Conservation (phyloP, 208 protist species). For the Leishmania tarentolae region DNA sequence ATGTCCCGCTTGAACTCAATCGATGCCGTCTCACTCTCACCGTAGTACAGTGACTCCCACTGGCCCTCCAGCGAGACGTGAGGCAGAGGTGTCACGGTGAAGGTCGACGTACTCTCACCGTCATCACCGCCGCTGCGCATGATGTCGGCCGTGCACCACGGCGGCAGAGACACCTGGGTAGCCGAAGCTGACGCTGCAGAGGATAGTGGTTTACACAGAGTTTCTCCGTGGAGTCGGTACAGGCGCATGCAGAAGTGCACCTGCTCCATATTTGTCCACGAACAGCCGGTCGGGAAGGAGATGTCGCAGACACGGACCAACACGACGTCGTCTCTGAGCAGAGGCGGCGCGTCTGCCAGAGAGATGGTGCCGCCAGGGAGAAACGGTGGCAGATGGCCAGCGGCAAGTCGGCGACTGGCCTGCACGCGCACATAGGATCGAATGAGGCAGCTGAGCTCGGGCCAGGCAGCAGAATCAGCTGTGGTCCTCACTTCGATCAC, state of each 20-base stretch:
- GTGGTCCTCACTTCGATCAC: slow-evolving; percentile 60
- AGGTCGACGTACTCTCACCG: slow-evolving; percentile 36
- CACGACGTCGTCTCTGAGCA: slow-evolving; percentile 31
- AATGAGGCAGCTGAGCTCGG: slow-evolving; percentile 31
- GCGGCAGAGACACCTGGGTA: neutral
- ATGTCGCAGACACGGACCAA: slow-evolving; percentile 66
- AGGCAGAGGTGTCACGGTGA: slow-evolving; percentile 64
- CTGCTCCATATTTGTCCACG: slow-evolving; percentile 21
- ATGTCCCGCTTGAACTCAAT: slow-evolving; percentile 86
- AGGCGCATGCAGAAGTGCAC: slow-evolving; percentile 27
- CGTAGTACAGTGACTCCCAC: slow-evolving; percentile 91
- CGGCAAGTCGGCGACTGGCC: slow-evolving; percentile 14
- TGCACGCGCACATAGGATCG: slow-evolving; percentile 37
- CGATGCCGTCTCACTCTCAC: slow-evolving; percentile 51
- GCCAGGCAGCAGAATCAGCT: slow-evolving; percentile 31
- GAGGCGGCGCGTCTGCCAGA: slow-evolving; percentile 23
- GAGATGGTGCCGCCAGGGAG: slow-evolving; percentile 37
- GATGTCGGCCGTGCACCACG: slow-evolving; percentile 2
- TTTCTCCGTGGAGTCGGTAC: slow-evolving; percentile 17
- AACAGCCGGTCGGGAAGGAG: slow-evolving; percentile 24
- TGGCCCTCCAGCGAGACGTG: slow-evolving; percentile 73
- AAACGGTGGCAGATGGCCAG: slow-evolving; percentile 18
- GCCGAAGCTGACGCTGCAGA: neutral
- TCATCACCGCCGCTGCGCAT: slow-evolving; percentile 1
- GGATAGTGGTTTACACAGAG: neutral